Base-by-base conservation (phyloP, 768 basidiomycete species). In the Russula sp. region DNA sequence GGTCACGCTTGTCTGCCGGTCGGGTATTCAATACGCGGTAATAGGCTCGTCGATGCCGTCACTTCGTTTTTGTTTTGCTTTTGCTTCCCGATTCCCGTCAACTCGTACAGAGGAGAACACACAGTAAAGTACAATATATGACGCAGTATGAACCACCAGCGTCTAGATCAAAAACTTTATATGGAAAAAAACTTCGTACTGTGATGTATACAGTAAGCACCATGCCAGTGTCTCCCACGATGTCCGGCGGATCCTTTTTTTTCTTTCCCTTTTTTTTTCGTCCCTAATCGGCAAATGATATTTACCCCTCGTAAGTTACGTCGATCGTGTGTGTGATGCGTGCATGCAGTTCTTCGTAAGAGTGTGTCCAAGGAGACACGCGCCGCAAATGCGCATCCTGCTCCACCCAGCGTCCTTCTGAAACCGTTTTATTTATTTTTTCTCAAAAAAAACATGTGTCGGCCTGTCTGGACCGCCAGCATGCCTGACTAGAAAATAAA, bases 1-100 rank as follows among this genome's bases (percentile, higher is more conserved):
- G 13, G 7, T 48, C n/a, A 44, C 5, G 42, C 34, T 22, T 26
- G 24, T 49, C 48, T 46, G n/a, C 22, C 54, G 61, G 61, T 34
- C n/a, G n/a, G n/a, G n/a, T n/a, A n/a, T n/a, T n/a, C n/a, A n/a
- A n/a, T n/a, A n/a, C n/a, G n/a, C n/a, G n/a, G n/a, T 28, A 34
- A 62, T 32, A 36, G 57, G 32, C 40, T 59, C 42, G 42, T 57
- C 63, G 42, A 50, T 59, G 34, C 24, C 11, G 5, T 53, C 57
- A 20, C 32, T 26, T 44, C 20, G 5, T 49, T 59, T 36, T 59
- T 18, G 3, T 44, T 36, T 53, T 40, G 28, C 52, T 30, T 59
- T 58, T 40, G 28, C 52, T 59, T 64, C 51, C 42, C 59, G 63
- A 59, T 64, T 24, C 51, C 63, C 62, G 57, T 62, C 50, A 22